phyloP scores from a whole-genome alignment of 2,329 filamentous ascomycete species.

The Neocucurbitaria cava region DNA sequence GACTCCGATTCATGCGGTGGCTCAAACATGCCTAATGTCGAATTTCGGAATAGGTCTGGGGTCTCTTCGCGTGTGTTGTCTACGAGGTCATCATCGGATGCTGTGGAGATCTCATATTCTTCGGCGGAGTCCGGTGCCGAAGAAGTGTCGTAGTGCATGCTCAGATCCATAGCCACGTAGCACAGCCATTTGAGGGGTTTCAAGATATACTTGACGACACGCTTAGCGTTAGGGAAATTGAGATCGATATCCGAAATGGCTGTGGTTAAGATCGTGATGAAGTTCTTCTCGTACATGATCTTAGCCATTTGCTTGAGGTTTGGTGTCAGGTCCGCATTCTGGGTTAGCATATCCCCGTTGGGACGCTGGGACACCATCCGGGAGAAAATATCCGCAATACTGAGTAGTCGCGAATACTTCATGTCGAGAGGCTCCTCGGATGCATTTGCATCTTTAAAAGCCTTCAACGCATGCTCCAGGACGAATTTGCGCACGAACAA shows the following conservation, averaged over 20 bases:
- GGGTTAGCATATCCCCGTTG: slow-evolving; percentile 46
- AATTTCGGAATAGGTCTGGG: slow-evolving; percentile 95
- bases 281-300: slow-evolving; percentile 98
- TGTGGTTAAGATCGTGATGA: slow-evolving; percentile 83
- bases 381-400: slow-evolving; percentile 88
- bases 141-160: slow-evolving; percentile 78
- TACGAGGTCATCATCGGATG: slow-evolving; percentile 85
- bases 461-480: slow-evolving; percentile 87
- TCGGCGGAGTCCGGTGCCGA: slow-evolving; percentile 68
- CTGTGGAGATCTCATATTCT: slow-evolving; percentile 90
- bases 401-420: slow-evolving; percentile 87
- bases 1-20: slow-evolving; percentile 82
- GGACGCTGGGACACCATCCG: slow-evolving; percentile 76
- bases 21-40: slow-evolving; percentile 92
- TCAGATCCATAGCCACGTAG: slow-evolving; percentile 84
- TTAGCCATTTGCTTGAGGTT: slow-evolving; percentile 87
- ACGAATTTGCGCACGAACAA: slow-evolving; percentile 95
- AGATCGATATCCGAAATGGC: slow-evolving; percentile 96
- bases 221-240: slow-evolving; percentile 90
- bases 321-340: slow-evolving; percentile 44
- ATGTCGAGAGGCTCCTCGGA: slow-evolving; percentile 81
- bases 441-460: slow-evolving; percentile 84
- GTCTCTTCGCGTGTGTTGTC: slow-evolving; percentile 81
- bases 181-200: slow-evolving; percentile 88
- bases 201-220: slow-evolving; percentile 95